A percentile compares a stretch with the other conserved stretches of the same genome.
Evolutionary conservation across 208 protist genomes (phyloP).

Genomic region (Trichomonas gallinae): DNA sequence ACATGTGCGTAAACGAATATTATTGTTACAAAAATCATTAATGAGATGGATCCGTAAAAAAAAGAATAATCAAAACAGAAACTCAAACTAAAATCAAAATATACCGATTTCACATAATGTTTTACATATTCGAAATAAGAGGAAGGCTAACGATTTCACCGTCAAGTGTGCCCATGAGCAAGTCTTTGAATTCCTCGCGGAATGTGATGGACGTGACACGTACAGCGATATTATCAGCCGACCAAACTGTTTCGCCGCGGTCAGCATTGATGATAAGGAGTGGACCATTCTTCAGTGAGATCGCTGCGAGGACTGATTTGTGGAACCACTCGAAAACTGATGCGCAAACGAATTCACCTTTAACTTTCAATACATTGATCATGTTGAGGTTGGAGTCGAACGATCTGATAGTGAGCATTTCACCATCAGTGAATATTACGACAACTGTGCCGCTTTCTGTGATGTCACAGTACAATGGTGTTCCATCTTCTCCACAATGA

Average conservation of each 20-base stretch:
- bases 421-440: background rate
- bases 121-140: background rate
- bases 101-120: too few species aligned
- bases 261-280: background rate
- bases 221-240: background rate
- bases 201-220: background rate
- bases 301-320: background rate
- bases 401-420: background rate
- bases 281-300: background rate
- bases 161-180: background rate
- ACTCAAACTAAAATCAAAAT: too few species aligned
- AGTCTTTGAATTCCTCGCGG: background rate
- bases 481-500: background rate
- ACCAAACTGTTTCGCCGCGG: background rate
- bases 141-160: background rate
- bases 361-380: background rate
- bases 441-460: background rate
- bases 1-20: too few species aligned
- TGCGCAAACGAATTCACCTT: background rate
- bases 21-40: too few species aligned
- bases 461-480: background rate
- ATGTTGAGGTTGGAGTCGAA: background rate
- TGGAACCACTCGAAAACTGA: background rate
- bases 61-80: too few species aligned
- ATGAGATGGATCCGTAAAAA: too few species aligned